phyloP scores from a whole-genome alignment of 805 yeast species.

The Nematodospora valgi region DNA sequence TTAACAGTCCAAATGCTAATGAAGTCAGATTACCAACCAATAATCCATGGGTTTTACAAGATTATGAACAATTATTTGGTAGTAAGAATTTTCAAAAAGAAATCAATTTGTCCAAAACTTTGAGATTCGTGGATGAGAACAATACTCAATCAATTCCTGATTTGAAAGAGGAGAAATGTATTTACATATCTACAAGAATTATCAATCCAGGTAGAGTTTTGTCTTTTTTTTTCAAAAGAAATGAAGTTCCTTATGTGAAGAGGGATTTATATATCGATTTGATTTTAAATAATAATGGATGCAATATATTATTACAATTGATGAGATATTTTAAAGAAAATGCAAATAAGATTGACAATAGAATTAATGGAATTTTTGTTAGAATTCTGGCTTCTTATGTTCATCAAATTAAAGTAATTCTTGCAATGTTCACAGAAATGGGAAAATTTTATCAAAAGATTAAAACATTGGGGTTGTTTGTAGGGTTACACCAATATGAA shows the following conservation, averaged over 20 bases:
- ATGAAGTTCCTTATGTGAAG: background rate
- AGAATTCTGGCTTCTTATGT: slow-evolving; percentile 9
- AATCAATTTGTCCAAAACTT: slow-evolving; percentile 5
- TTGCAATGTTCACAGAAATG: slow-evolving; percentile 4
- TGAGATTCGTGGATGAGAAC: slow-evolving; percentile 6
- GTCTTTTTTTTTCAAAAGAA: slow-evolving; percentile 2
- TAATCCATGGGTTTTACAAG: slow-evolving; percentile 9
- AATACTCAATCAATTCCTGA: background rate
- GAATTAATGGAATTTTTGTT: slow-evolving; percentile 4
- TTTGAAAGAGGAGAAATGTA: slow-evolving; percentile 2
- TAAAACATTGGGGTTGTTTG: slow-evolving; percentile 9
- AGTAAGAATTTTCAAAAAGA: slow-evolving; percentile 5
- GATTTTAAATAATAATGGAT: slow-evolving; percentile 9
- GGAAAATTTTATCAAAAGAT: slow-evolving; percentile 4
- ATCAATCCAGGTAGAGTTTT: slow-evolving; percentile 8
- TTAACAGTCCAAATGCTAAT: background rate
- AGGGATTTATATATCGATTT: slow-evolving; percentile 9
- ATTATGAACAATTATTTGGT: slow-evolving; percentile 9
- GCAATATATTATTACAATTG: slow-evolving; percentile 8
- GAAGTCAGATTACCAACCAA: background rate
- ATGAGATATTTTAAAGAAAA: slow-evolving; percentile 7
- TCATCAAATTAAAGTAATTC: slow-evolving; percentile 3
- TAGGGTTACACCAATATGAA: slow-evolving; percentile 8
- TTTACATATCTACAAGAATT: slow-evolving; percentile 9
- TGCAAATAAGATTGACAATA: background rate